Evolutionary conservation across 1,284 basidiomycete species (phyloP).

Genomic region (Phlebopus sp.): DNA sequence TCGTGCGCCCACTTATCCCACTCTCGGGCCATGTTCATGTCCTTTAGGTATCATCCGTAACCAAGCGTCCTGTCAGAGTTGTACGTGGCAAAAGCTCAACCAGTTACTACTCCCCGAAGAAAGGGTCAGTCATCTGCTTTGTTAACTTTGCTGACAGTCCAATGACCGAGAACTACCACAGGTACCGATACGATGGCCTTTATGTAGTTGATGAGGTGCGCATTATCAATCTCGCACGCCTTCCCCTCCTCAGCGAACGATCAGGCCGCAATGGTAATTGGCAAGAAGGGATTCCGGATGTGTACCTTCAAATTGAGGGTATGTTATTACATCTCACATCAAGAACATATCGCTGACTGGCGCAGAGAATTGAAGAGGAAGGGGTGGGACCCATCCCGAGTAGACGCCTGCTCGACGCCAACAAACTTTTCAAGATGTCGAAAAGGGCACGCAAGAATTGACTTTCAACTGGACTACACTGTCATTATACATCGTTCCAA

Average conservation of each 20-base stretch:
- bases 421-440: constrained; percentile 14
- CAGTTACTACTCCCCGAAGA: constrained; percentile 31
- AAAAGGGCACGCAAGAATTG: constrained; percentile 1
- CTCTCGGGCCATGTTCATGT: neutral
- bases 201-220: constrained; percentile 36
- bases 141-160: neutral
- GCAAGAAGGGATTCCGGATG: constrained; percentile 24
- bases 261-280: constrained; percentile 16
- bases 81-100: constrained; percentile 32
- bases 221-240: neutral
- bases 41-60: constrained; percentile 31
- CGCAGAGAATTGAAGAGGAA: constrained; percentile 24
- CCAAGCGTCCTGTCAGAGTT: constrained; percentile 39
- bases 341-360: constrained; percentile 1
- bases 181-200: constrained; percentile 48
- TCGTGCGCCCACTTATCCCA: constrained; percentile 16
- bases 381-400: constrained; percentile 19
- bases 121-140: constrained; percentile 26
- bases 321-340: neutral
- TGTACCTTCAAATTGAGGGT: constrained; percentile 32
- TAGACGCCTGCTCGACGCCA: constrained; percentile 18
- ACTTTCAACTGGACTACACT: neutral
- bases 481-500: neutral
- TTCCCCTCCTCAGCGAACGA: constrained; percentile 6
- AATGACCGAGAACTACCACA: constrained; percentile 11